These are phyloP conservation scores for Aspergillus sclerotioniger DNA, from an alignment of 495 filamentous ascomycete species.

Conservation along the genomic window DNA sequence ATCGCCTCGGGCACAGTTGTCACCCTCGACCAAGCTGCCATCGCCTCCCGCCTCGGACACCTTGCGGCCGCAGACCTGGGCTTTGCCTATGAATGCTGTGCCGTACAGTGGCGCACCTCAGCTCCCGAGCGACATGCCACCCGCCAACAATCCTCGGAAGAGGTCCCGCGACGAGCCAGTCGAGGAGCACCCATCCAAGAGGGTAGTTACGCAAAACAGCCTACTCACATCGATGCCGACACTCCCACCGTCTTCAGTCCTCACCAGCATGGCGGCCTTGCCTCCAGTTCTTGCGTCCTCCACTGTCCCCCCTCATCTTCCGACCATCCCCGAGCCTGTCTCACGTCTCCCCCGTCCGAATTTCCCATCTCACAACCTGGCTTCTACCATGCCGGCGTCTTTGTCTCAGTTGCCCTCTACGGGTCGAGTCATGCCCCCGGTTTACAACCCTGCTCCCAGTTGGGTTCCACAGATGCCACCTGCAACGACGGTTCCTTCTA, in stretches of 20 bases:
- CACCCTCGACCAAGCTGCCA: constrained; percentile 47
- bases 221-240: constrained; percentile 34
- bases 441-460: constrained; percentile 51
- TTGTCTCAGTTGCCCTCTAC: constrained; percentile 47
- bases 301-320: constrained; percentile 29
- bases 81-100: constrained; percentile 25
- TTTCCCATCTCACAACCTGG: constrained; percentile 36
- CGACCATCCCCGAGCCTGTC: constrained; percentile 30
- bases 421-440: constrained; percentile 58
- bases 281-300: constrained; percentile 39
- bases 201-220: constrained; percentile 37
- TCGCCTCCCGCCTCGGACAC: constrained; percentile 47
- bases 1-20: constrained; percentile 28
- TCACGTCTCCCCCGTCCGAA: constrained; percentile 60
- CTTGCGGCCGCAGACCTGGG: constrained; percentile 33
- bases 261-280: constrained; percentile 37
- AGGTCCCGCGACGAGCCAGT: constrained; percentile 65
- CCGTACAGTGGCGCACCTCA: constrained; percentile 29
- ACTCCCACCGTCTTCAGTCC: constrained; percentile 27
- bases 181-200: constrained; percentile 68
- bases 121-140: constrained; percentile 28
- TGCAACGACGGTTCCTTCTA: constrained; percentile 22
- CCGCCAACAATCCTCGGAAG: constrained; percentile 55
- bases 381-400: constrained; percentile 27
- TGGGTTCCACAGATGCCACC: constrained; percentile 50